Base-by-base conservation (phyloP, 768 basidiomycete species). In the Leccinellum albellum region DNA sequence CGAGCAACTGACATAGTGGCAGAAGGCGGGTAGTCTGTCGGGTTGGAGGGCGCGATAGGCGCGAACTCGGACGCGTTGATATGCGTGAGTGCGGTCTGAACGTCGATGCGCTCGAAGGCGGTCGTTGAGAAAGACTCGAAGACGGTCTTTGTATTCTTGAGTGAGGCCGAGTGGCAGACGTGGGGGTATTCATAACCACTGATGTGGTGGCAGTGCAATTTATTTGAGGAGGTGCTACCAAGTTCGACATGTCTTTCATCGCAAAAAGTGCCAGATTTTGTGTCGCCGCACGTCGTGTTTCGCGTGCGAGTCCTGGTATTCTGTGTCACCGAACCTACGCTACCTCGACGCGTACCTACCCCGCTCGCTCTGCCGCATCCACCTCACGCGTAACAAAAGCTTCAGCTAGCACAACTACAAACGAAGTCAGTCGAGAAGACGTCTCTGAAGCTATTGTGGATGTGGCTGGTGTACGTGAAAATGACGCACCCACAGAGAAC, bases 1-100 rank as follows among this genome's bases (percentile, higher is more conserved):
- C 83, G 20, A 91, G 74, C 0, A 74, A 67, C 55, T 86, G 83
- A 54, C 78, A 81, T 40, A 81, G 66, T 1, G 85, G 82, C 2
- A 81, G 61, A 10, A 89, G 70, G 20, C 83, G 80, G 6, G 83
- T 76, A 4, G 74, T 62, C 46, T 80, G 79, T 45, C 76, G 71
- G 15, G 82, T 81, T 2, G 82, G 73, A 40, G 82, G 80, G 28
- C 83, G 78, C 29, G 84, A 82, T 3, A 75, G 69, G 67, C 56
- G 82, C 63, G 76, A 81, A 61, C 68, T 66, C 29, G 76, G 76
- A 26, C 77, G 70, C 14, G 66, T 66, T 61, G 63, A 75, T 54
- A 61, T 69, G 59, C 63, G 76, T 53, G 63, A 70, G 15, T 60
- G 78, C 58, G 65, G 77, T 65, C 58, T 71, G 56, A 62, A 62